Evolutionary conservation across 371 early-diverging fungal species (phyloP), one percentile per base, ranked within the genome.

Genomic region (Mucor mucedo): DNA sequence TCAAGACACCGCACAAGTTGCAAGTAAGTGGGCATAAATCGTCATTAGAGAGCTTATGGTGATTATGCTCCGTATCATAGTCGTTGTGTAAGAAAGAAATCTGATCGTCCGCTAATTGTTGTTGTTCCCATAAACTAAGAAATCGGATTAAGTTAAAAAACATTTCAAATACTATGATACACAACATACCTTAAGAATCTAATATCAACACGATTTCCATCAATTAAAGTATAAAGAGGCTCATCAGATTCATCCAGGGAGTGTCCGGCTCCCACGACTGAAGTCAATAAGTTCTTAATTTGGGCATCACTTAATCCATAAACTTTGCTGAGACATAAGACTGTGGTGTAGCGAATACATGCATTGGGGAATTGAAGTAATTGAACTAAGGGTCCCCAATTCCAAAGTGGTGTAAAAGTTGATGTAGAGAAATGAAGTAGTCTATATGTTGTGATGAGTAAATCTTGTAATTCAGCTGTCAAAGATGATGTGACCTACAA

Each of bases 1-100:
- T 60, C 10, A 91, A 68, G 0, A 89, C 84, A 33, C 89, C 89
- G 63, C 89, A 90, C 21, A 92, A 55, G 62, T 90, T 83, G 55
- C 82, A 84, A 5, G 85, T 85, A 4, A 85, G 64, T 16, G 83
- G 70, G 28, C 83, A 83, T 40, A 89, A 73, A 63, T 88, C 87
- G 10, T 60, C 56, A 3, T 73, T 70, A 7, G 71, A 66, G 14
- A 88, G 47, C 40, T 50, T 67, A 27, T 44, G 63, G 5, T 68
- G 35, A 41, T 44, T 35, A 49, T 60, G 35, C 32, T 65, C 48
- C 52, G 55, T 66, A 59, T 59, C 62, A 70, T 72, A 83, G 72
- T 65, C 62, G 63, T 79, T 85, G 39, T 75, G 68, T 39, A 75
- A 49, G 35, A 80, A 57, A 21, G 61, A 41, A 32, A 76, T 60